Evolutionary conservation across 257 asterid species (phyloP).

Genomic region (Handroanthus guayacan): DNA sequence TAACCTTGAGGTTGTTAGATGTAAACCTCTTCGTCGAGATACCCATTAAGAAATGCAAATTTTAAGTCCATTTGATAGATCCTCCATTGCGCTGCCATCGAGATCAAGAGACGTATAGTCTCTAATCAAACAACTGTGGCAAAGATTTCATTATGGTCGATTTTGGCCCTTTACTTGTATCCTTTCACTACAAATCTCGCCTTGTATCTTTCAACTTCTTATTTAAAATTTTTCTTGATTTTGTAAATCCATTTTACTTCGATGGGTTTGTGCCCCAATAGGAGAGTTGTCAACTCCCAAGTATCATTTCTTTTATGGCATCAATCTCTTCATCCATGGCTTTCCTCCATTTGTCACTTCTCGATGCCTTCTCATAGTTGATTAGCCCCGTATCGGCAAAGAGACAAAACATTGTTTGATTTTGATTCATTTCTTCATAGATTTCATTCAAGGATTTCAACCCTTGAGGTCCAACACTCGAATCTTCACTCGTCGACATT

Average conservation of each 20-base stretch:
- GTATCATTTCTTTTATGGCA: no score
- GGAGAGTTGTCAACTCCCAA: no score
- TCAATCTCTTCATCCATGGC: no score
- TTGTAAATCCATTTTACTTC: slow-evolving; percentile 15
- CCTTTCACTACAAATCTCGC: background rate
- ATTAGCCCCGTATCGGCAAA: no score
- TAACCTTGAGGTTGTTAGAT: background rate
- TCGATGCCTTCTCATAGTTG: no score
- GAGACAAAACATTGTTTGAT: no score
- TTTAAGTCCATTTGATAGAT: slow-evolving; percentile 10
- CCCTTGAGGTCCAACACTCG: no score
- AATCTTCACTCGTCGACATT: no score
- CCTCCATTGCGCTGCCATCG: background rate
- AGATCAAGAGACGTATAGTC: background rate
- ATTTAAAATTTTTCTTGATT: background rate
- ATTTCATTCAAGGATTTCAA: no score
- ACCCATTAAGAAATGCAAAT: background rate
- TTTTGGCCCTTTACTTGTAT: background rate
- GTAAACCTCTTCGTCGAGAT: background rate
- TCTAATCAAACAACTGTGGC: background rate
- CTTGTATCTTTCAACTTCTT: background rate
- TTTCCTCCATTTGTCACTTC: no score
- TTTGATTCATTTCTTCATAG: no score
- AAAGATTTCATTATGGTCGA: background rate
- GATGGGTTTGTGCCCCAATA: background rate